phyloP scores from a whole-genome alignment of 148 eudicot species.

The Cornus controversa region DNA sequence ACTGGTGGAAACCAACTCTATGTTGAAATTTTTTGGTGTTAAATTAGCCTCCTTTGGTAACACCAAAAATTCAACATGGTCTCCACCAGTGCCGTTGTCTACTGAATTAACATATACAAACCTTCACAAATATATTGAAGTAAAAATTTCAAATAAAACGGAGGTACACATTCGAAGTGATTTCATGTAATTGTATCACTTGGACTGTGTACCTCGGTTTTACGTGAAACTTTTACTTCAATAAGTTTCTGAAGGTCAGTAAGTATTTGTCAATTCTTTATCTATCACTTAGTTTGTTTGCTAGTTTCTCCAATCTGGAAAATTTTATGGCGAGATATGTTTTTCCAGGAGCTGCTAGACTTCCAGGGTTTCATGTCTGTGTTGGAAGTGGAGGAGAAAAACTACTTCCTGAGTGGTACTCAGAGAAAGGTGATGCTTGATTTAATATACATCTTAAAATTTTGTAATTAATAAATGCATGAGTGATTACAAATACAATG shows the following conservation, averaged over 20 bases:
- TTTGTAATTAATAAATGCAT: background rate
- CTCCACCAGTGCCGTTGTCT: too few relatives aligned
- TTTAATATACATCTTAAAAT: background rate
- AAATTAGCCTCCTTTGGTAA: too few relatives aligned
- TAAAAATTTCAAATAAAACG: too few relatives aligned
- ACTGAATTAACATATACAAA: too few relatives aligned
- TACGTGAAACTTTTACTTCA: background rate
- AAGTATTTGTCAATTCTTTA: background rate
- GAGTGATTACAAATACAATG: background rate
- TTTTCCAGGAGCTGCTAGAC: constrained; percentile 90
- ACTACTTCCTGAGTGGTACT: constrained; percentile 90
- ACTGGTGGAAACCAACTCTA: background rate
- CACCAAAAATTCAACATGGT: too few relatives aligned
- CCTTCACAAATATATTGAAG: too few relatives aligned
- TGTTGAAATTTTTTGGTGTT: background rate
- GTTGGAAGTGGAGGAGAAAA: constrained; percentile 98
- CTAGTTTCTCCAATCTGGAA: background rate
- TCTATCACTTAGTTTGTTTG: constrained; percentile 3
- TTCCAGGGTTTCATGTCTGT: constrained; percentile 94
- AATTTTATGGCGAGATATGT: background rate
- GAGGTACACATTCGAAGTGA: too few relatives aligned
- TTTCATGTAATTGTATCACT: too few relatives aligned
- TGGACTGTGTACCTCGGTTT: background rate
- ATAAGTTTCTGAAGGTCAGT: background rate
- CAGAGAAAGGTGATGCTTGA: constrained; percentile 65